These are phyloP conservation scores for Boletus subparvulus DNA, from an alignment of 768 basidiomycete species.

Conservation along the genomic window DNA sequence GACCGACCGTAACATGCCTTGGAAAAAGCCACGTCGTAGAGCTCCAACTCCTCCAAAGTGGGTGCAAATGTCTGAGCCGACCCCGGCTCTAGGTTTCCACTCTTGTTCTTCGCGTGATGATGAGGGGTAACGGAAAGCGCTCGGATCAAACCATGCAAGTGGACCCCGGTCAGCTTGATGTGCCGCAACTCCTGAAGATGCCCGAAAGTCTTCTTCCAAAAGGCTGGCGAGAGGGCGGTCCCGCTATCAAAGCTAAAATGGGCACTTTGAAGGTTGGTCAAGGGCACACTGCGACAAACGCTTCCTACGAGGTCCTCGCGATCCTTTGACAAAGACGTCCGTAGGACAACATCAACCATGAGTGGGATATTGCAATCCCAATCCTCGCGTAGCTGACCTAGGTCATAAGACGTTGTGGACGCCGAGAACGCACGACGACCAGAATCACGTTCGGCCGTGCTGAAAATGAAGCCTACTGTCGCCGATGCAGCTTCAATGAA, in stretches of 20 bases:
- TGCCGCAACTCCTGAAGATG: conserved; percentile 11
- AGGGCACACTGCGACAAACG: conserved; percentile 14
- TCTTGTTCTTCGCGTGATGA: background rate
- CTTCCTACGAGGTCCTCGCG: conserved; percentile 10
- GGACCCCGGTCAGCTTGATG: conserved; percentile 8
- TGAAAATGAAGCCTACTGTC: conserved; percentile 19
- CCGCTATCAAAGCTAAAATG: conserved; percentile 11
- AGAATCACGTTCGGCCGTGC: conserved; percentile 9
- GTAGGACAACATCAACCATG: conserved; percentile 12
- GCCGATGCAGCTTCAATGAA: conserved; percentile 9
- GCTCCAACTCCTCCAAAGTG: conserved; percentile 12
- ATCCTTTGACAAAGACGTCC: conserved; percentile 7
- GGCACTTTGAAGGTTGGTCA: conserved; percentile 10
- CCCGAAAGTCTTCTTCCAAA: conserved; percentile 22
- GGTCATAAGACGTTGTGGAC: conserved; percentile 6
- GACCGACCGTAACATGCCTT: background rate
- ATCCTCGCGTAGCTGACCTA: conserved; percentile 10
- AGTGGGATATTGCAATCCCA: conserved; percentile 22
- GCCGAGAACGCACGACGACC: conserved; percentile 8
- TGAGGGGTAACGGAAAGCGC: conserved; percentile 1
- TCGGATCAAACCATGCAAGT: conserved; percentile 9
- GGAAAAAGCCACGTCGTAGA: conserved; percentile 9
- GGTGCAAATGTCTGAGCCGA: conserved; percentile 16
- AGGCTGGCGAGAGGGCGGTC: conserved; percentile 5
- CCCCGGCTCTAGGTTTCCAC: background rate